Evolutionary conservation across 768 basidiomycete genomes (phyloP).

Genomic region (Suillus discolor): DNA sequence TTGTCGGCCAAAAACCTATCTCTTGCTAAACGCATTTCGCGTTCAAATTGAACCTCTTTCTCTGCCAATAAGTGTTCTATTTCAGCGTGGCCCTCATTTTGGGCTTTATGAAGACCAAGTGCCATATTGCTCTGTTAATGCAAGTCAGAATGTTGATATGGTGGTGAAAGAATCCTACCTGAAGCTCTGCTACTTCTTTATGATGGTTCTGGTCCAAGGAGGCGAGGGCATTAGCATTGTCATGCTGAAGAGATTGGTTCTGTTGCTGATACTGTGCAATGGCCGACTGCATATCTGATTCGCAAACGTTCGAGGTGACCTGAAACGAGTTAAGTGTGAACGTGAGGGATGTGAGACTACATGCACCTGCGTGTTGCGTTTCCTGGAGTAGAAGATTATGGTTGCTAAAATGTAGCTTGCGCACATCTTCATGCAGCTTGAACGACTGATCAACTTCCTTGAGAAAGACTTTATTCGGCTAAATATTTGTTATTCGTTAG

Average conservation of each 20-base stretch:
- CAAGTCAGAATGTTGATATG: neutral
- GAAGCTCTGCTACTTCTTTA: neutral
- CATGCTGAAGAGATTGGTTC: neutral
- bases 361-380: neutral
- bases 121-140: neutral
- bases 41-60: neutral
- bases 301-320: neutral
- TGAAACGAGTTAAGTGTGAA: neutral
- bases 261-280: neutral
- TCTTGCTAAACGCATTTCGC: neutral
- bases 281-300: neutral
- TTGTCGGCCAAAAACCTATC: neutral
- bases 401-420: neutral
- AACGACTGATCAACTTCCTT: neutral
- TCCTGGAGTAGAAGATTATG: neutral
- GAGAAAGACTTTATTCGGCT: neutral
- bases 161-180: neutral
- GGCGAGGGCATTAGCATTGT: neutral
- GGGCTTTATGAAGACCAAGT: neutral
- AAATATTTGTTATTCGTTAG: neutral
- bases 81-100: too few species aligned
- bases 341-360: neutral
- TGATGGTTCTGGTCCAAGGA: neutral
- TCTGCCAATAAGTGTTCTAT: neutral
- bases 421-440: neutral